Evolutionary conservation across 2,329 filamentous ascomycete genomes (phyloP).

Genomic region (Penicillium sp.): DNA sequence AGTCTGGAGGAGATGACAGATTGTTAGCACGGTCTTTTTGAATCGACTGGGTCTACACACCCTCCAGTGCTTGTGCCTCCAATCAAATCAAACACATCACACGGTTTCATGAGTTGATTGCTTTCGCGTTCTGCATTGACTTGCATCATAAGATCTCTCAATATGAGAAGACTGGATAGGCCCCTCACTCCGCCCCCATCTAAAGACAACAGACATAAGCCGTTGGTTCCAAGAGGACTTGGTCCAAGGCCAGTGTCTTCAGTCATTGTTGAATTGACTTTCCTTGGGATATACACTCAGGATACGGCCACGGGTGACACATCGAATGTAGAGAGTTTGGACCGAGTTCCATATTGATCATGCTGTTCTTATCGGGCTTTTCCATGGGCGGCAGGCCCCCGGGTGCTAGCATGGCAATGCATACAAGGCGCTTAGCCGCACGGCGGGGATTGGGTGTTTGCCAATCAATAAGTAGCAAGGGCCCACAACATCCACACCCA

Average conservation of each 20-base stretch:
- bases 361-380: no score
- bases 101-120: constrained; percentile 15
- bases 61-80: constrained; percentile 25
- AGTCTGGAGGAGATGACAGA: constrained; percentile 22
- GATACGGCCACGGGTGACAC: background rate
- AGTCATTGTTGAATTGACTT: background rate
- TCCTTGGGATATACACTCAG: no score
- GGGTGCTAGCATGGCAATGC: background rate
- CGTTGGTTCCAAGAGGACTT: constrained; percentile 7
- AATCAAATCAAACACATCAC: constrained; percentile 25
- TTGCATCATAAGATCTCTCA: constrained; percentile 36
- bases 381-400: no score
- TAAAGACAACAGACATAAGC: constrained; percentile 23
- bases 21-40: background rate
- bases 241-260: background rate
- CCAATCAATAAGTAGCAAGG: constrained; percentile 1
- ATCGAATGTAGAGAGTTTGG: background rate
- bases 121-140: constrained; percentile 27
- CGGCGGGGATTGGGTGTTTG: background rate
- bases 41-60: constrained; percentile 20
- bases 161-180: constrained; percentile 40
- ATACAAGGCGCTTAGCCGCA: constrained; percentile 6
- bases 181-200: constrained; percentile 47
- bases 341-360: background rate
- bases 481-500: no score